phyloP scores from a whole-genome alignment of 768 basidiomycete genomes.

The Pleurotus pulmonarius region DNA sequence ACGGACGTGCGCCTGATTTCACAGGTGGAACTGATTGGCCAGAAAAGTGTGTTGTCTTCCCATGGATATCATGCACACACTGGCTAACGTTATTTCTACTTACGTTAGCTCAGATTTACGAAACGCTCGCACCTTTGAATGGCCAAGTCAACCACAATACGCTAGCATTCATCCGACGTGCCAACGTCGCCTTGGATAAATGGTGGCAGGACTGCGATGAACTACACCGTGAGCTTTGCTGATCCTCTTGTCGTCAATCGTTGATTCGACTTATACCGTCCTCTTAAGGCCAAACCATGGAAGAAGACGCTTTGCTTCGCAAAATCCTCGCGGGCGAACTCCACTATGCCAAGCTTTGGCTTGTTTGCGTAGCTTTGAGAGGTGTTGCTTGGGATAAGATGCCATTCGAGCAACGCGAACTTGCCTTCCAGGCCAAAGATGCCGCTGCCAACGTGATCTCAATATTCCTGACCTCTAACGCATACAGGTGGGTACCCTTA shows the following conservation, averaged over 20 bases:
- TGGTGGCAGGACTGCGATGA: slow-evolving; percentile 92
- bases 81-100: background rate
- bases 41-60: slow-evolving; percentile 67
- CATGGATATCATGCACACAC: background rate
- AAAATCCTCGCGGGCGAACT: slow-evolving; percentile 87
- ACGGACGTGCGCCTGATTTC: slow-evolving; percentile 89
- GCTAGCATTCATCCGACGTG: slow-evolving; percentile 81
- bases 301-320: slow-evolving; percentile 79
- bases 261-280: background rate
- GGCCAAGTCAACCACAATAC: slow-evolving; percentile 86
- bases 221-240: slow-evolving; percentile 41
- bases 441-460: slow-evolving; percentile 83
- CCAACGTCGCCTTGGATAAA: slow-evolving; percentile 81
- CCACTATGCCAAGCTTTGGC: slow-evolving; percentile 92
- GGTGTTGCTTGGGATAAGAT: slow-evolving; percentile 96
- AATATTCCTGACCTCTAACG: slow-evolving; percentile 77
- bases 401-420: slow-evolving; percentile 90
- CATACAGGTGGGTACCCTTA: slow-evolving; percentile 61
- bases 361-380: slow-evolving; percentile 87
- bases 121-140: slow-evolving; percentile 81
- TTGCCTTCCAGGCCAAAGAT: slow-evolving; percentile 94
- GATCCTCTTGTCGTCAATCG: slow-evolving; percentile 7
- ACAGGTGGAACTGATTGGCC: slow-evolving; percentile 84
- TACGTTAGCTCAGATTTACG: slow-evolving; percentile 81
- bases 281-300: slow-evolving; percentile 65